Evolutionary conservation across 225 moss, liverwort and hornwort genomes (phyloP).

Genomic region (Pseudoscleropodium purum): DNA sequence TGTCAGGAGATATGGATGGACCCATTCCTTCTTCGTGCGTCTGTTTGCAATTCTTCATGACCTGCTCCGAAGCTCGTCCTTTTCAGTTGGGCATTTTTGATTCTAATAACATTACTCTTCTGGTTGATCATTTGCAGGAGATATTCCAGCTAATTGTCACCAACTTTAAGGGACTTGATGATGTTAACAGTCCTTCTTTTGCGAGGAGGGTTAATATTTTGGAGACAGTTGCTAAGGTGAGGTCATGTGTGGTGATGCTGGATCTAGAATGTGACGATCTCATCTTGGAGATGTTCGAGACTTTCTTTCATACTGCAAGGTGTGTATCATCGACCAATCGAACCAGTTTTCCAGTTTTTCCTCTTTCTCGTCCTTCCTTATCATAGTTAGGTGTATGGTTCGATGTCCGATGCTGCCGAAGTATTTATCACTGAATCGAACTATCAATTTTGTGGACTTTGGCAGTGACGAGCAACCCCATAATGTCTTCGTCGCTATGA

Average conservation of each 20-base stretch:
- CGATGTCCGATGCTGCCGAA: not conserved
- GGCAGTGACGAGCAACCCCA: conserved; percentile 93
- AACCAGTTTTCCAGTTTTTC: not conserved
- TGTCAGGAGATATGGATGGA: not conserved
- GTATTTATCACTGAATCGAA: not conserved
- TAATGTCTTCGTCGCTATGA: conserved; percentile 89
- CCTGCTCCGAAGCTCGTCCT: not conserved
- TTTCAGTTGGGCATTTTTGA: not conserved
- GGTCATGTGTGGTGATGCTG: conserved; percentile 92
- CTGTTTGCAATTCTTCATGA: not conserved
- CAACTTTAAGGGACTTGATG: conserved; percentile 80
- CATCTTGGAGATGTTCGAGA: conserved; percentile 92
- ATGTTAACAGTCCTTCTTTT: conserved; percentile 81
- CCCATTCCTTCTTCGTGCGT: not conserved
- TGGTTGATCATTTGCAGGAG: conserved; percentile 42
- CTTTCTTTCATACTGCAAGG: conserved; percentile 86
- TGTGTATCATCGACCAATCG: conserved; percentile 7
- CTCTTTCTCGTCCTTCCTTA: not conserved
- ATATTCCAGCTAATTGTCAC: conserved; percentile 73
- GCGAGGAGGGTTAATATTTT: conserved; percentile 74
- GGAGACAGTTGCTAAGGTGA: conserved; percentile 88
- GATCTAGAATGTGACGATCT: conserved; percentile 92
- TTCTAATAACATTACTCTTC: not conserved
- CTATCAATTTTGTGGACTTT: not conserved
- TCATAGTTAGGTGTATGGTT: not conserved